phyloP scores from a whole-genome alignment of 495 filamentous ascomycete genomes.

The Durotheca rogersii region DNA sequence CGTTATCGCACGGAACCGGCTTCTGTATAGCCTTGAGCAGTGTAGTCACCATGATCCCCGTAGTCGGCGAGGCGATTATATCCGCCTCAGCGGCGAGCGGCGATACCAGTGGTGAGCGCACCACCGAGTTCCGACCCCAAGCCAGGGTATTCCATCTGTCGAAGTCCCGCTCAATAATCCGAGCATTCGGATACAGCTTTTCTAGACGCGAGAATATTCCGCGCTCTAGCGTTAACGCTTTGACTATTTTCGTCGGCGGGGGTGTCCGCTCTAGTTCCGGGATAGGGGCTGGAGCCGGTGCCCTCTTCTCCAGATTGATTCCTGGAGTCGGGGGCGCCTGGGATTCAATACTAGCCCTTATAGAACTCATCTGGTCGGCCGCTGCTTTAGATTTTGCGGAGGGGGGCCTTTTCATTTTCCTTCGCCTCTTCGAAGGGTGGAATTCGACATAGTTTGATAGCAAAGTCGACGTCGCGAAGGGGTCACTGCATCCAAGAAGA shows the following conservation, averaged over 20 bases:
- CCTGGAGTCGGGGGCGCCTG: not conserved
- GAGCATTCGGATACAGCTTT: constrained; percentile 50
- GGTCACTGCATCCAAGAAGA: constrained; percentile 20
- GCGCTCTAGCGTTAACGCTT: constrained; percentile 28
- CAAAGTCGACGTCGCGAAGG: constrained; percentile 22
- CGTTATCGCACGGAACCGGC: constrained; percentile 63
- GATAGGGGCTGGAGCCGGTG: constrained; percentile 9
- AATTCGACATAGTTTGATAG: constrained; percentile 33
- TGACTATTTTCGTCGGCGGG: constrained; percentile 26
- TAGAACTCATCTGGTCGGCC: not conserved
- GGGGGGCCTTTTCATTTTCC: constrained; percentile 24
- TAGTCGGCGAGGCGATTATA: constrained; percentile 68
- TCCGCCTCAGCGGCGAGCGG: constrained; percentile 66
- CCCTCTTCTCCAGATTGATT: not conserved
- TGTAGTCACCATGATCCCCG: constrained; percentile 69
- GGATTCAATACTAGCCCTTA: not conserved
- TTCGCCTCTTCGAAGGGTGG: constrained; percentile 30
- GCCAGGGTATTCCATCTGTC: constrained; percentile 39
- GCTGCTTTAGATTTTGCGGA: constrained; percentile 7
- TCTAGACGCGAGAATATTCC: constrained; percentile 43
- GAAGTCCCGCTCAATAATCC: constrained; percentile 63
- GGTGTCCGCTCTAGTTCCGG: constrained; percentile 4
- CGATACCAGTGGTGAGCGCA: constrained; percentile 31
- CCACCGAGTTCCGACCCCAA: constrained; percentile 37
- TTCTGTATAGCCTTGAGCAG: constrained; percentile 74